A percentile compares a stretch with the other conserved stretches of the same genome.
These are phyloP conservation scores for Phaeolepiota aurea DNA, from an alignment of 768 basidiomycete genomes.

Conservation along the genomic window DNA sequence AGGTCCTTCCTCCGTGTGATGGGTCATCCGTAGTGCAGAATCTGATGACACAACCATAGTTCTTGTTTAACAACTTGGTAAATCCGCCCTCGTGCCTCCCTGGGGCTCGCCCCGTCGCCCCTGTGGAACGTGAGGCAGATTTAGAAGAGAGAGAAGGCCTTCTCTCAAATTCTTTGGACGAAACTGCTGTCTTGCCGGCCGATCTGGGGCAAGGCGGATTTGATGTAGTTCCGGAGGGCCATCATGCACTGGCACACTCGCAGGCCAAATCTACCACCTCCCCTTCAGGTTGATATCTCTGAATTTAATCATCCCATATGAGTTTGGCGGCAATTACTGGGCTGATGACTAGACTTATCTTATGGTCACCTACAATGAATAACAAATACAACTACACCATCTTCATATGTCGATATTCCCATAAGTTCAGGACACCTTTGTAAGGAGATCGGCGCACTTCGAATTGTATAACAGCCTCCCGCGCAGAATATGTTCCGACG, in stretches of 20 bases:
- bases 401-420: too few relatives aligned
- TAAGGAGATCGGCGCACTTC: too few relatives aligned
- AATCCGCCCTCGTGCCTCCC: constrained; percentile 54
- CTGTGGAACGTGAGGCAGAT: constrained; percentile 29
- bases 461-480: too few relatives aligned
- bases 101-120: constrained; percentile 27
- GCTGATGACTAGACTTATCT: constrained; percentile 6
- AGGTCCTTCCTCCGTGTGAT: constrained; percentile 13
- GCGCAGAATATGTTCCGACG: too few relatives aligned
- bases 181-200: constrained; percentile 75
- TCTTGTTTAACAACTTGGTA: constrained; percentile 87
- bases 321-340: too few relatives aligned
- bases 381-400: too few relatives aligned
- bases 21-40: constrained; percentile 4
- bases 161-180: constrained; percentile 49
- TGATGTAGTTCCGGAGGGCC: constrained; percentile 64
- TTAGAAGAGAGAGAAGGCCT: constrained; percentile 52
- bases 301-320: too few relatives aligned
- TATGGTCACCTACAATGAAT: too few relatives aligned
- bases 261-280: constrained; percentile 3
- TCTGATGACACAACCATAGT: constrained; percentile 28
- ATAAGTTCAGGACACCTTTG: too few relatives aligned
- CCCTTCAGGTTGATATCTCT: constrained; percentile 4
- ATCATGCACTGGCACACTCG: constrained; percentile 19
- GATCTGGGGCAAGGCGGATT: constrained; percentile 79